Base-by-base conservation (phyloP, 345 rosid genomes). In the Aquilaria yunnanensis region DNA sequence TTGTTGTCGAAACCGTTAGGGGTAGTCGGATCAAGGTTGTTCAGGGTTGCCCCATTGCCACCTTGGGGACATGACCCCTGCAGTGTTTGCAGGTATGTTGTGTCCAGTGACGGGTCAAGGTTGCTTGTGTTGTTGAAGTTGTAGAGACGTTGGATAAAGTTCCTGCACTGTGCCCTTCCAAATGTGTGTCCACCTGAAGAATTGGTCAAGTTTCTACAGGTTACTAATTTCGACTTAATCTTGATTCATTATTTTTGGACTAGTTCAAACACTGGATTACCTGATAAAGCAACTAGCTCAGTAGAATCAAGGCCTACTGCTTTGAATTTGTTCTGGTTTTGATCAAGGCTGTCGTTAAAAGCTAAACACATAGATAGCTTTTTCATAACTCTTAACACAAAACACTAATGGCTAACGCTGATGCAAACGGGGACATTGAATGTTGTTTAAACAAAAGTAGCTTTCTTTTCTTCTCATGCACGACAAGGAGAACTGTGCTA, bases 221-320 rank as follows among this genome's bases (percentile, higher is more conserved):
- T n/a, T n/a, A n/a, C n/a, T 34, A 34, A 34, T 34, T 34, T 34
- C 4, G 41, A 34, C 41, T 34, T 2, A 6, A 34, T 34, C 6
- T 43, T 43, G 6, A 1, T 43, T 61, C 32, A 45, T 47, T 4
- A 13, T 32, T 14, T 34, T 47, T 1, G 1, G 7, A 12, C 32
- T 10, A 57, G 34, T 6, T 2, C 23, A 54, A 16, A 12, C 48
- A 46, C 7, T 46, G 12, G 48, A 46, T 56, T 52, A 70, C 71
- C 78, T 9, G 78, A 73, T 23, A 73, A 9, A 9, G 72, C 72
- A 48, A 73, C 76, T 7, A 73, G 62, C 41, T 73, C 72, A 12
- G 67, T 73, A 43, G 72, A 14, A 49, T 74, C 69, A 43, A 68
- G 76, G 30, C 65, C 66, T 3, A 67, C 66, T 6, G 53, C 62